phyloP scores from a whole-genome alignment of 352 stramenopile genomes.

The Phytopythium cucurbitacearum region DNA sequence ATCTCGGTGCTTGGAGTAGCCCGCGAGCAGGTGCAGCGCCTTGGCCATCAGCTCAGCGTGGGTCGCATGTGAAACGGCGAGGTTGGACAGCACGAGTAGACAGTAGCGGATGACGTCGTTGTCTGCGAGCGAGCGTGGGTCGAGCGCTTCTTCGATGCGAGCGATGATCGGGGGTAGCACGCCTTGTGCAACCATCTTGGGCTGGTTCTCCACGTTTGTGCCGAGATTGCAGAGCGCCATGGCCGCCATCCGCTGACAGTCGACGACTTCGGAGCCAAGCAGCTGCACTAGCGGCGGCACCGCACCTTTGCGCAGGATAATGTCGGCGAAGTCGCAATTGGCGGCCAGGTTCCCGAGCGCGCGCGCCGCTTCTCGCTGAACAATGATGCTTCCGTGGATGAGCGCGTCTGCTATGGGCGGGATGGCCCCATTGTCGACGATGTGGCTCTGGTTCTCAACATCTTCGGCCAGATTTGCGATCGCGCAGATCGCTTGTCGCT shows the following conservation, averaged over 20 bases:
- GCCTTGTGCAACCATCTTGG: slow-evolving; percentile 84
- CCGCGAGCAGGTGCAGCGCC: slow-evolving; percentile 84
- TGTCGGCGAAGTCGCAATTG: slow-evolving; percentile 93
- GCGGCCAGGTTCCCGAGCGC: slow-evolving; percentile 93
- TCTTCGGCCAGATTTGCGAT: slow-evolving; percentile 94
- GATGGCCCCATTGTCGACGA: slow-evolving; percentile 88
- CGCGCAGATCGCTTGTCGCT: slow-evolving; percentile 92
- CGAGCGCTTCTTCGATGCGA: slow-evolving; percentile 86
- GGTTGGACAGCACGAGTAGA: slow-evolving; percentile 92
- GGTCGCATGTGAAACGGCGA: slow-evolving; percentile 84
- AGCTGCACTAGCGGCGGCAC: slow-evolving; percentile 84
- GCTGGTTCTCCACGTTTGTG: slow-evolving; percentile 93
- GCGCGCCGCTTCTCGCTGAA: slow-evolving; percentile 91
- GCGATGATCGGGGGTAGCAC: slow-evolving; percentile 88
- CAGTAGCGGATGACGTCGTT: slow-evolving; percentile 95
- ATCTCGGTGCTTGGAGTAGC: slow-evolving; percentile 93
- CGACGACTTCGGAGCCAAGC: slow-evolving; percentile 85
- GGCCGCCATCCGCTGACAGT: slow-evolving; percentile 93
- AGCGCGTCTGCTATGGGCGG: slow-evolving; percentile 83
- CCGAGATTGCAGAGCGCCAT: slow-evolving; percentile 95
- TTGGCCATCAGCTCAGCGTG: slow-evolving; percentile 78
- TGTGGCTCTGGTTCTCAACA: slow-evolving; percentile 91
- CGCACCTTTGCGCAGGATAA: slow-evolving; percentile 87
- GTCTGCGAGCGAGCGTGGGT: slow-evolving; percentile 90
- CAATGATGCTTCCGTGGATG: slow-evolving; percentile 59